Percentiles rank a stretch among this genome's conserved stretches.
Conservation (phyloP, 495 filamentous ascomycete species). For the Aspergillus biplanus region DNA sequence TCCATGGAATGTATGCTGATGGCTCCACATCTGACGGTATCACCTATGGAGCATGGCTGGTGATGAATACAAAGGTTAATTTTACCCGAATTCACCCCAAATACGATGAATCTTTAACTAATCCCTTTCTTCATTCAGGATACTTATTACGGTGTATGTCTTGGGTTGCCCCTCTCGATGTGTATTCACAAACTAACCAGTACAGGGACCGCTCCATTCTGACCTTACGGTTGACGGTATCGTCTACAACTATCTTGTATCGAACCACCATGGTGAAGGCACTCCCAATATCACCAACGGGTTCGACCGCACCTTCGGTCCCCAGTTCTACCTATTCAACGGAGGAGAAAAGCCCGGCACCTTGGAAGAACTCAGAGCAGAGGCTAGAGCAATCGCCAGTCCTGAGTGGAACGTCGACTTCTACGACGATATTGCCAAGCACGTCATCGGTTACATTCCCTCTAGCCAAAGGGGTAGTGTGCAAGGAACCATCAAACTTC, state of each 20-base stretch:
- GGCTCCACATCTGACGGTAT: slow-evolving; percentile 51
- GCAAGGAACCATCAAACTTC: slow-evolving; percentile 49
- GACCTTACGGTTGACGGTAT: slow-evolving; percentile 62
- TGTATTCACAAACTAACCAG: slow-evolving; percentile 14
- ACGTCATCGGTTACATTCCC: slow-evolving; percentile 56
- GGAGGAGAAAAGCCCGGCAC: slow-evolving; percentile 45
- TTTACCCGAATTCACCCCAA: no score
- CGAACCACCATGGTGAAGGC: slow-evolving; percentile 60
- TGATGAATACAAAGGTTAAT: slow-evolving; percentile 56
- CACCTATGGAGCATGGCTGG: slow-evolving; percentile 59
- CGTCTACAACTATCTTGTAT: slow-evolving; percentile 57
- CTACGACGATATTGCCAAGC: slow-evolving; percentile 59
- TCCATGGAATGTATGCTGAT: slow-evolving; percentile 59
- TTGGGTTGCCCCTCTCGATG: background rate
- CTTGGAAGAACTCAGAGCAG: slow-evolving; percentile 46
- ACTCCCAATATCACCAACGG: slow-evolving; percentile 62
- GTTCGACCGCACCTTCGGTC: slow-evolving; percentile 61
- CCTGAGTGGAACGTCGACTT: slow-evolving; percentile 57
- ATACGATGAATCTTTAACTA: no score
- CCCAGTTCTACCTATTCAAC: slow-evolving; percentile 62
- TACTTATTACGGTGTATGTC: slow-evolving; percentile 56
- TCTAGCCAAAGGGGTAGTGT: slow-evolving; percentile 46
- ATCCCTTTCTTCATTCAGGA: slow-evolving; percentile 29
- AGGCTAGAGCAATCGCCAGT: slow-evolving; percentile 49
- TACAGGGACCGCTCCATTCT: slow-evolving; percentile 54